Conservation (phyloP, 2,329 filamentous ascomycete genomes). For the Alternaria hordeiaustralica region DNA sequence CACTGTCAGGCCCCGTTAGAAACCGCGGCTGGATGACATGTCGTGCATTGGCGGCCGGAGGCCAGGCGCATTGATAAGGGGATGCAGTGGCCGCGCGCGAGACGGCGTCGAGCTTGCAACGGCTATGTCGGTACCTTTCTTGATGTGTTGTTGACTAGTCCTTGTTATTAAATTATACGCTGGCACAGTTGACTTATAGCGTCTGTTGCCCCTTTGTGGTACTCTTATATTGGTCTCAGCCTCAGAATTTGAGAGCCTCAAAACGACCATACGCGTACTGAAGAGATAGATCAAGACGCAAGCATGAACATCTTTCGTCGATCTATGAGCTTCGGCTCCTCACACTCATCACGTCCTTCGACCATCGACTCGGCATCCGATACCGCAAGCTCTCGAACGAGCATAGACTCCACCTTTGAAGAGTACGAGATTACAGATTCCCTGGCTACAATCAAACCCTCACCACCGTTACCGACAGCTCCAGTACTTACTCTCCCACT, state of each 20-base stretch:
- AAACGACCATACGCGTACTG: not conserved
- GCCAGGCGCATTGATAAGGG: constrained; percentile 13
- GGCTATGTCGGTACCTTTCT: not conserved
- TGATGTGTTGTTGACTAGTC: not conserved
- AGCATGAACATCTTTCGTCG: constrained; percentile 20
- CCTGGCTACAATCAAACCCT: constrained; percentile 11
- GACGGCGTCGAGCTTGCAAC: not conserved
- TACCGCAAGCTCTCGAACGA: constrained; percentile 17
- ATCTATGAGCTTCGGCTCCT: constrained; percentile 20
- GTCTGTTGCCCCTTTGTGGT: not conserved
- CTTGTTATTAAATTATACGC: not conserved
- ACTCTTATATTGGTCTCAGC: not conserved
- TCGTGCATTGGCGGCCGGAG: constrained; percentile 1
- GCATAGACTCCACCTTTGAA: constrained; percentile 15
- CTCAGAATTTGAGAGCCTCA: not conserved
- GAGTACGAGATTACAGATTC: constrained; percentile 9
- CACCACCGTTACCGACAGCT: constrained; percentile 6
- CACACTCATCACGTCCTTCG: constrained; percentile 10
- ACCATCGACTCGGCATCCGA: constrained; percentile 12
- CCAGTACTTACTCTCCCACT: constrained; percentile 35
- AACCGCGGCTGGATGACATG: constrained; percentile 8
- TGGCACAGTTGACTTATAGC: not conserved
- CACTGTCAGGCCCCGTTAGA: constrained; percentile 9
- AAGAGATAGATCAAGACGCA: not conserved
- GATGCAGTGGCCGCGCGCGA: not conserved